Base-by-base conservation (phyloP, 1,284 basidiomycete species). In the Sparassis latifolia region DNA sequence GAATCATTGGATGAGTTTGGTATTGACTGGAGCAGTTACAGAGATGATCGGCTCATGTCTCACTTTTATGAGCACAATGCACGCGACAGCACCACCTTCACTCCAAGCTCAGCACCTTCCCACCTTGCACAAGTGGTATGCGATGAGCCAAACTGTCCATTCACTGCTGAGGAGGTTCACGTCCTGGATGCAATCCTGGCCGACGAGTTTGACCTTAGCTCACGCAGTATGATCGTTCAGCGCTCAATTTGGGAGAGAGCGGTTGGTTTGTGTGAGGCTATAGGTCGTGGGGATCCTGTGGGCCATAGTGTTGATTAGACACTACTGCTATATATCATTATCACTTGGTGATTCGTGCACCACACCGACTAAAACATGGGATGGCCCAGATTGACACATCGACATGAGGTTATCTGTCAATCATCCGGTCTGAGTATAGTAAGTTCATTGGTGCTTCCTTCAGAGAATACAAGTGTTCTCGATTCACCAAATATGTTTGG, bases 291-390 rank as follows among this genome's bases (percentile, higher is more conserved):
- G 35, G 35, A 37, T 37, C 35, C 35, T 12, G 35, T 37, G 12
- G 35, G 7, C 12, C 35, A 37, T 37, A 64, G 0, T 52, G 77
- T 0, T 77, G 72, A 71, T 62, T n/a, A 12, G 39, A 41, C 39
- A n/a, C 28, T 27, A 41, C 39, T 65, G 1, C n/a, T 4, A 48
- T 47, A 0, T 63, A 64, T 48, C 57, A 58, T 1, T 27, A 31
- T 12, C 32, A 41, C 35, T 69, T 67, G 68, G 44, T 49, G 5
- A 57, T 57, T 20, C 20, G 1, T 20, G 20, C 20, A 20, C 20
- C 20, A 20, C 20, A 20, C 20, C 20, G 20, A 20, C 20, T 20
- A 20, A 20, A 20, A 20, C 20, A 20, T 20, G 20, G 20, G 20
- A 20, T 20, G 20, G 20, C 20, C 20, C 20, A 20, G 20, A 20